Evolutionary conservation across 2,329 filamentous ascomycete genomes (phyloP), one percentile per base, ranked within the genome.

Genomic region (Calonectria crousiana): DNA sequence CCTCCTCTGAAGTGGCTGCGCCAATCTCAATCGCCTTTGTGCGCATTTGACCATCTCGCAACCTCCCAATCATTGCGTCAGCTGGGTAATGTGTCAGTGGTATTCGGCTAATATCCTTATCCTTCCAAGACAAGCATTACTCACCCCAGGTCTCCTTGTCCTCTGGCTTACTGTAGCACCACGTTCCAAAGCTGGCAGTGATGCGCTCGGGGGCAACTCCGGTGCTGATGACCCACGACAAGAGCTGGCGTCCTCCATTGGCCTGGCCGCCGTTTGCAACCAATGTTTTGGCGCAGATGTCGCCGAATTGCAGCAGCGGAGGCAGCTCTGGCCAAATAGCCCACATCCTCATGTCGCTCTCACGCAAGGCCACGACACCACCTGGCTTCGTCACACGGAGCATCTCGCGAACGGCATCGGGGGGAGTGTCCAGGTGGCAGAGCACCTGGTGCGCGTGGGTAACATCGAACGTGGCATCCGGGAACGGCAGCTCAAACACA

Each of bases 391-490:
- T 82, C 6, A 89, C 85, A 0, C 87, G 82, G 3, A 85, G 75
- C 82, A 88, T 86, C 79, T 88, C 87, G 10, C 72, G 69, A 47
- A 88, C 73, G 1, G 86, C 85, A 3, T 78, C 69, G 1, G 82
- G 77, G 0, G 83, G 84, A 9, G 80, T 77, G 11, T 83, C 79
- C 18, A 89, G 75, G 69, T 89, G 86, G 6, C 83, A 83, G 18
- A 89, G 82, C 1, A 88, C 80, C 76, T 88, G 86, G n/a, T 84
- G 84, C 32, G 81, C 82, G 76, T 84, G 87, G 26, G 87, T 83
- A 5, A 88, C 76, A 74, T 89, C 86, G 69, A 89, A 88, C 0
- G 78, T 76, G 8, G 78, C 79, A 72, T 88, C 85, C 0, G 80
- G 60, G 30, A 85, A 88, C 0, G 85, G 82, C 0, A 89, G 83